Evolutionary conservation across 805 yeast species (phyloP).

Genomic region (Yamadazyma endophytica): DNA sequence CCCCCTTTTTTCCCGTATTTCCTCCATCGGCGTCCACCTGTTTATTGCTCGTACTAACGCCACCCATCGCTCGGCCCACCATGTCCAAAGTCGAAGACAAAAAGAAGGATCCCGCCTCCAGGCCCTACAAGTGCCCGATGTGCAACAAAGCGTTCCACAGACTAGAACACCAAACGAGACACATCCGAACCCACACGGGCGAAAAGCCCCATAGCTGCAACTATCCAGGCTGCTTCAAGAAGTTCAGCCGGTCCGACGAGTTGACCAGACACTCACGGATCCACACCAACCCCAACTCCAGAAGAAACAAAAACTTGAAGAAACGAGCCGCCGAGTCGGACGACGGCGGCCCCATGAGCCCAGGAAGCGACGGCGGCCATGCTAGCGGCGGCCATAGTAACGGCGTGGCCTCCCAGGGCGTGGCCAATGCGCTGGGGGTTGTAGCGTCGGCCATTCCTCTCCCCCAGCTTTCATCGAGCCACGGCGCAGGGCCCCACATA

Average conservation of each 20-base stretch:
- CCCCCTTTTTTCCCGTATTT: no score
- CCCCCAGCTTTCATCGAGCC: no score
- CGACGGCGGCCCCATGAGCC: background rate
- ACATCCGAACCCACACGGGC: constrained; percentile 76
- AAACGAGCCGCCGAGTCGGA: constrained; percentile 9
- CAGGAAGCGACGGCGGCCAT: no score
- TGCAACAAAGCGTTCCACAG: constrained; percentile 74
- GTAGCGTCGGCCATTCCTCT: no score
- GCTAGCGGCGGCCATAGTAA: no score
- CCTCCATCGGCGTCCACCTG: no score
- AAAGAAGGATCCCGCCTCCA: constrained; percentile 23
- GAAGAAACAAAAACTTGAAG: constrained; percentile 49
- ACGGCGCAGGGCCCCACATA: no score
- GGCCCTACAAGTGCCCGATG: constrained; percentile 71
- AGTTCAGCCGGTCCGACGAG: constrained; percentile 69
- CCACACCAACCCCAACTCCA: constrained; percentile 66
- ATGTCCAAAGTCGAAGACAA: no score
- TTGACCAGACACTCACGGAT: constrained; percentile 69
- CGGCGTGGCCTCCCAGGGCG: no score
- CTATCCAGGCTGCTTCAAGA: constrained; percentile 65
- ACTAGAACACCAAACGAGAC: constrained; percentile 74
- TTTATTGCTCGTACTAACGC: no score
- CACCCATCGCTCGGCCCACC: no score
- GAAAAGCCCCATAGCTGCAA: constrained; percentile 78
- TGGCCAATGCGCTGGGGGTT: no score